Conservation (phyloP, 148 eudicot species). For the Vaccinium vitisidaea region DNA sequence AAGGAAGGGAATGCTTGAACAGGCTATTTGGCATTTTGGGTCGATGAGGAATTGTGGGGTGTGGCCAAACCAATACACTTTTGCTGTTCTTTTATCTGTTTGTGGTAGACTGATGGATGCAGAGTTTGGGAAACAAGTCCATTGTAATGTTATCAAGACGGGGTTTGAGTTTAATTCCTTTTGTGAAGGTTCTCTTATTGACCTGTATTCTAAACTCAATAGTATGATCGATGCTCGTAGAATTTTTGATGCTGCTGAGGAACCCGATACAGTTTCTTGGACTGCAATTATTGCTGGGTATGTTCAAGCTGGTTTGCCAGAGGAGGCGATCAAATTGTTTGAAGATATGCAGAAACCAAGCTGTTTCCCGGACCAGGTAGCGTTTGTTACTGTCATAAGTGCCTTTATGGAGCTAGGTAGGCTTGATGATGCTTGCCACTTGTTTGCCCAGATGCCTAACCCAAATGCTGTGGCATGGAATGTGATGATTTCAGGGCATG, state of each 20-base stretch:
- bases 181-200: conserved; percentile 77
- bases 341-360: conserved; percentile 51
- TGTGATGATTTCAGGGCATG: conserved; percentile 81
- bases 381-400: conserved; percentile 58
- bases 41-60: conserved; percentile 46
- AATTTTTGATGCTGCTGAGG: conserved; percentile 50
- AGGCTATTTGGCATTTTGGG: conserved; percentile 40
- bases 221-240: conserved; percentile 50
- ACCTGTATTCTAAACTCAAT: conserved; percentile 71
- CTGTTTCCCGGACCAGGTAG: conserved; percentile 59
- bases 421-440: conserved; percentile 58
- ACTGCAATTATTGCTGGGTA: conserved; percentile 78
- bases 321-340: conserved; percentile 57
- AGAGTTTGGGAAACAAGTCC: conserved; percentile 58
- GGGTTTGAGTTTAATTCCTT: conserved; percentile 55
- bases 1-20: conserved; percentile 44
- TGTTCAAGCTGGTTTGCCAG: conserved; percentile 54
- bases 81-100: conserved; percentile 64
- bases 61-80: conserved; percentile 60
- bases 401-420: conserved; percentile 62
- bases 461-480: conserved; percentile 79
- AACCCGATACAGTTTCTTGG: conserved; percentile 64
- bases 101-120: conserved; percentile 54
- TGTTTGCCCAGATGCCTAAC: conserved; percentile 57
- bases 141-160: conserved; percentile 50